Percentiles rank a stretch among this genome's conserved stretches.
Conservation (phyloP, 2,329 filamentous ascomycete genomes). For the Pseudogymnoascus sp. region DNA sequence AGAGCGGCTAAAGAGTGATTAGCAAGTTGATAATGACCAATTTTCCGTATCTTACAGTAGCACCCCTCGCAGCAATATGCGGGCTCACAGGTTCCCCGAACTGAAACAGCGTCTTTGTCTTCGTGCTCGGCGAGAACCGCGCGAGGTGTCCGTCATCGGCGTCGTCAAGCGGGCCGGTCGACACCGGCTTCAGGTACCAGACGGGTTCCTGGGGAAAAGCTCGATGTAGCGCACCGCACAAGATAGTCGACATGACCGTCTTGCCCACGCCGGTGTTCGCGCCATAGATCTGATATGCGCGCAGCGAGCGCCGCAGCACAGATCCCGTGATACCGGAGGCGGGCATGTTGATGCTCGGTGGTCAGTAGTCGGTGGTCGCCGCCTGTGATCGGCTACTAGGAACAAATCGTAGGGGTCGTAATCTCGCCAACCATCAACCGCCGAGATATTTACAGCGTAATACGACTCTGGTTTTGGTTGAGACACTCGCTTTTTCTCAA, state of each 20-base stretch:
- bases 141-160: slow-evolving; percentile 59
- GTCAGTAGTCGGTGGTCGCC: not conserved
- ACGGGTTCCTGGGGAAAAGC: slow-evolving; percentile 40
- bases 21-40: slow-evolving; percentile 33
- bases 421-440: not conserved
- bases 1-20: slow-evolving; percentile 34
- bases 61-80: slow-evolving; percentile 55
- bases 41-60: slow-evolving; percentile 9
- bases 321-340: slow-evolving; percentile 45
- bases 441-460: not conserved
- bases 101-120: slow-evolving; percentile 58
- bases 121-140: slow-evolving; percentile 45
- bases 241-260: slow-evolving; percentile 67
- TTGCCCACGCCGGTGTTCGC: slow-evolving; percentile 82
- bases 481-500: not conserved
- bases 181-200: slow-evolving; percentile 72
- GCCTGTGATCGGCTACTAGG: not conserved
- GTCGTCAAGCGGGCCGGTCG: slow-evolving; percentile 62
- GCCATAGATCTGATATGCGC: slow-evolving; percentile 68
- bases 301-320: slow-evolving; percentile 55
- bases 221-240: slow-evolving; percentile 54
- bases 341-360: slow-evolving; percentile 15
- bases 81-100: slow-evolving; percentile 70
- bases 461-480: not conserved
- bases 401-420: not conserved